Percentiles rank a stretch among this genome's conserved stretches.
phyloP scores from a whole-genome alignment of 306 rosid genomes.

The Benincasa hispida region DNA sequence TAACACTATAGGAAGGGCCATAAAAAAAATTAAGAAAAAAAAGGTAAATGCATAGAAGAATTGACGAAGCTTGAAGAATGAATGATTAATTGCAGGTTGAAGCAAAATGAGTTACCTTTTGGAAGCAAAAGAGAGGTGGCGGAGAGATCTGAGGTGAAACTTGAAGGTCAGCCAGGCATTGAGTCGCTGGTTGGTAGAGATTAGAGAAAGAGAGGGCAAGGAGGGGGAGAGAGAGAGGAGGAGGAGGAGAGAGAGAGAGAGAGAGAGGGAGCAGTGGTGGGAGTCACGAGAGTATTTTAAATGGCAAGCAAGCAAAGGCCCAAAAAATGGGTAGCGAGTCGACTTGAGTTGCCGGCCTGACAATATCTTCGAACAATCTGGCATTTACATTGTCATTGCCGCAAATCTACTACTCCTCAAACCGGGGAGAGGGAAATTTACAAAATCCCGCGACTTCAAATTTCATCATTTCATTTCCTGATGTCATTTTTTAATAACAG shows the following conservation, averaged over 20 bases:
- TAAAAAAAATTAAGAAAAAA: no score
- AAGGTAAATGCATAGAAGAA: not conserved
- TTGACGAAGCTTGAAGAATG: not conserved
- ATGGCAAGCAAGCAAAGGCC: not conserved
- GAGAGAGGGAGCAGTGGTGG: not conserved
- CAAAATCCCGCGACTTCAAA: not conserved
- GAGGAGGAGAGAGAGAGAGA: not conserved
- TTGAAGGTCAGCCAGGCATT: not conserved
- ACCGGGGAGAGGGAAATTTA: not conserved
- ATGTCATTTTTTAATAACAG: not conserved
- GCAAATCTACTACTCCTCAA: not conserved
- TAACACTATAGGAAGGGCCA: not conserved
- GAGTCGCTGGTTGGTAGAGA: not conserved
- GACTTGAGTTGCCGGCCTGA: not conserved
- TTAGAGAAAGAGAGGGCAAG: not conserved
- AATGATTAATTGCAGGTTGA: not conserved
- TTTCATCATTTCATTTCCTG: not conserved
- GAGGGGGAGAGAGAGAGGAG: not conserved
- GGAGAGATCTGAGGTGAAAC: conserved; percentile 2
- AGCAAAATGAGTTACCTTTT: not conserved
- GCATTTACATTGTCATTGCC: not conserved
- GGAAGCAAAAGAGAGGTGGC: not conserved
- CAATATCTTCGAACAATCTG: not conserved
- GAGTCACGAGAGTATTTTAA: conserved; percentile 8
- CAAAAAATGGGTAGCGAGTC: not conserved